phyloP scores from a whole-genome alignment of 768 basidiomycete species.

The Boletellus ananiceps region DNA sequence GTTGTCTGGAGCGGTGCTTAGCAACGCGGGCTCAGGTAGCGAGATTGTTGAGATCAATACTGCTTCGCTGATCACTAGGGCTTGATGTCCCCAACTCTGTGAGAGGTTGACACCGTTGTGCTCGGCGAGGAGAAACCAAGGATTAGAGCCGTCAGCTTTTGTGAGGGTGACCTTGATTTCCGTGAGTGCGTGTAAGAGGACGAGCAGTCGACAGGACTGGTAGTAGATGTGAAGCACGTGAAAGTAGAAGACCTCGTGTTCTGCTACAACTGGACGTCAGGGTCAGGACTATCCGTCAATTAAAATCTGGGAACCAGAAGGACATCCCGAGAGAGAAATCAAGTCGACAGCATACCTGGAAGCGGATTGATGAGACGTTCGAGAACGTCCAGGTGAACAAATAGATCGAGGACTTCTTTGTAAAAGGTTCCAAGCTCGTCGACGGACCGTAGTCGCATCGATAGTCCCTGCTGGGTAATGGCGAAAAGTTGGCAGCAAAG shows the following conservation, averaged over 20 bases:
- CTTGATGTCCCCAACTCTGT: constrained; percentile 36
- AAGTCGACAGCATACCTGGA: constrained; percentile 27
- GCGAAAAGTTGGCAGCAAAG: constrained; percentile 35
- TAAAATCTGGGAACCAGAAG: not conserved
- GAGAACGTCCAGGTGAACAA: constrained; percentile 33
- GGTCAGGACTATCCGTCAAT: constrained; percentile 16
- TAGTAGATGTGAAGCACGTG: constrained; percentile 39
- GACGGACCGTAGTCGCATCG: constrained; percentile 26
- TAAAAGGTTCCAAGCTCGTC: constrained; percentile 32
- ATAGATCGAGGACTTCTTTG: constrained; percentile 30
- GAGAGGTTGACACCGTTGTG: constrained; percentile 33
- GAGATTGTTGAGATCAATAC: constrained; percentile 35
- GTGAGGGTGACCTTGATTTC: constrained; percentile 21
- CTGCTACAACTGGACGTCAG: constrained; percentile 36
- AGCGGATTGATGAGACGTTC: constrained; percentile 36
- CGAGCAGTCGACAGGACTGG: constrained; percentile 37
- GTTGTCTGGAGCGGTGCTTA: constrained; percentile 40
- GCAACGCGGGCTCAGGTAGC: constrained; percentile 29
- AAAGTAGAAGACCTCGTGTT: constrained; percentile 40
- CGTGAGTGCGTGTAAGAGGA: constrained; percentile 35
- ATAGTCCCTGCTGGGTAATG: constrained; percentile 29
- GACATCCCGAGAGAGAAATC: not conserved
- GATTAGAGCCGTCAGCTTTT: constrained; percentile 10
- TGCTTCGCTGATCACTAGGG: constrained; percentile 35
- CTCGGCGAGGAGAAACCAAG: constrained; percentile 33